Base-by-base conservation (phyloP, 2,329 filamentous ascomycete genomes). In the Xylariomycetidae sp. region DNA sequence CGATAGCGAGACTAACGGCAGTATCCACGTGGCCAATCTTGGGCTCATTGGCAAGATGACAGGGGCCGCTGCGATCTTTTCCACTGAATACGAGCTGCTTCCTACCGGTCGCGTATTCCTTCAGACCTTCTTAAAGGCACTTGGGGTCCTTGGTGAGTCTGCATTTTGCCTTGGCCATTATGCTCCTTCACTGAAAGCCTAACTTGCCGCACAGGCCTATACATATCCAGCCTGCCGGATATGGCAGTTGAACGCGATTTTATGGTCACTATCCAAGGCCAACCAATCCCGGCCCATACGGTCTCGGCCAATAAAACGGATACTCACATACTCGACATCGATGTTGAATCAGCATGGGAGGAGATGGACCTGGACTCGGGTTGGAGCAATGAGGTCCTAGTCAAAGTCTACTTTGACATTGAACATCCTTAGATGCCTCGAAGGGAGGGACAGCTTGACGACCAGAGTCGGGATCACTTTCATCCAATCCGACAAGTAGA, bases 11-110 rank as follows among this genome's bases (percentile, higher is more conserved):
- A 50, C 49, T 2, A 52, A 52, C 27, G 51, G 64, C 23, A 42
- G 55, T 14, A 63, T 81, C 1, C 62, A 61, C 26, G 66, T 89
- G 2, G 79, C 85, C 1, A 79, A 82, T 13, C 59, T 96, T 1
- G 90, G 90, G 1, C 65, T 96, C 2, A 44, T 94, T 4, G 83
- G 75, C 2, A 95, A 95, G 59, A 94, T 96, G 85, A 87, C 87
- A 0, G 90, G 88, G 1, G 78, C 82, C 1, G 88, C 86, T 1
- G 88, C 87, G 0, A 71, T 95, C 6, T 64, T 82, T 1, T 69
- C 67, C 23, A 79, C 67, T n/a, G 68, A 73, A 18, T 70, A 80
- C 27, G 71, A 70, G 20, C 54, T 79, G 26, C 50, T 49, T 4
- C 53, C 46, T 6, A 80, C 76, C 36, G 77, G 78, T 0, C 65